Evolutionary conservation across 306 rosid genomes (phyloP), one percentile per base, ranked within the genome.

Genomic region (Pterocarpus santalinus): DNA sequence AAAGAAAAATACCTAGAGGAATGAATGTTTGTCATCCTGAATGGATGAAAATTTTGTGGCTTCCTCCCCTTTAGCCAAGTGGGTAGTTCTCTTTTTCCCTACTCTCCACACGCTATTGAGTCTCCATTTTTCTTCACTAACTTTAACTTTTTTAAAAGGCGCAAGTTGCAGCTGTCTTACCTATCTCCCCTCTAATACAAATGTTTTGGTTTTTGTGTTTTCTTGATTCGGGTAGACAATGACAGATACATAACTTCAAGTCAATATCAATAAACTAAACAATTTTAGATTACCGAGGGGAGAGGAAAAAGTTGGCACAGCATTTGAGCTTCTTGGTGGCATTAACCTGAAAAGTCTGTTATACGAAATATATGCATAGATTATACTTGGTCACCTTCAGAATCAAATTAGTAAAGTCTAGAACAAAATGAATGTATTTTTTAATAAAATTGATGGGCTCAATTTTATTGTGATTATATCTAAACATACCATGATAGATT

Each of bases 111-210:
- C 64, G 34, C 85, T 82, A 77, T 65, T 86, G 85, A 80, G 35
- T 75, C 87, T 63, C 74, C 81, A 72, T 81, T 92, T 92, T 87
- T 82, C 86, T 79, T 83, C 44, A 77, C 75, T 22, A 53, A 69
- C 90, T 90, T 86, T 87, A 81, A 77, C 95, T 89, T 91, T 91
- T 82, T 57, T 56, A 77, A 88, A 92, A 87, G 91, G 69, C 65
- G 90, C 86, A 78, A 53, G 75, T 69, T 74, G 79, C 72, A 14
- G 28, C 61, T 65, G 28, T 58, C 34, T 30, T 53, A 33, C 67
- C 67, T 14, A 68, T 63, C 17, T 56, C 16, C 30, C 32, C 36
- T 22, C 35, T 58, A 66, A 41, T 58, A 65, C 52, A 62, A 4
- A 65, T 69, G 65, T 65, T 70, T 75, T 65, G 83, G 78, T 51